phyloP scores from a whole-genome alignment of 306 rosid species.

The Quercus robur region DNA sequence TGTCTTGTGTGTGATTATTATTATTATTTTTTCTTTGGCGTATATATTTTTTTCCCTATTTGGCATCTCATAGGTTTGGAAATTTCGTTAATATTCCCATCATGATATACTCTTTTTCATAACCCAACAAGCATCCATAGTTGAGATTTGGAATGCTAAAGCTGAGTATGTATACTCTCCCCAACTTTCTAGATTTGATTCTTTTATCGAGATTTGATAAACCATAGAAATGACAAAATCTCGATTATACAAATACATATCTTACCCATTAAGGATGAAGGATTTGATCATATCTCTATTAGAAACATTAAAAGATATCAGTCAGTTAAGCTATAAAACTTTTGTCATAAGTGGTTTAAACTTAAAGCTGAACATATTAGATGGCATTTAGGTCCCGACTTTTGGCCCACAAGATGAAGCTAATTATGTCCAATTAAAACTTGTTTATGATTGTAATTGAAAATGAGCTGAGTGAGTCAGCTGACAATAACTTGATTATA shows the following conservation, averaged over 20 bases:
- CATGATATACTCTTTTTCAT: background rate
- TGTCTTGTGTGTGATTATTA: too few relatives aligned
- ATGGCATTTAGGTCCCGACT: constrained; percentile 4
- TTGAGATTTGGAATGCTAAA: background rate
- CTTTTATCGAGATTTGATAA: too few relatives aligned
- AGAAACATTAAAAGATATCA: too few relatives aligned
- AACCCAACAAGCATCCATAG: background rate
- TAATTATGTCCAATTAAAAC: background rate
- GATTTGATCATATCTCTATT: too few relatives aligned
- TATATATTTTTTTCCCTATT: too few relatives aligned
- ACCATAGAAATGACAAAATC: too few relatives aligned
- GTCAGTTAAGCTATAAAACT: rapidly evolving
- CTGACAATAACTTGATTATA: constrained; percentile 21
- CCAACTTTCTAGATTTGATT: too few relatives aligned
- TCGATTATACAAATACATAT: too few relatives aligned
- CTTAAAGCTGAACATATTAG: background rate
- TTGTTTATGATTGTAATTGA: background rate
- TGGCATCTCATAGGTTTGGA: too few relatives aligned
- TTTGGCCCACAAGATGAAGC: background rate
- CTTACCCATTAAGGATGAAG: too few relatives aligned
- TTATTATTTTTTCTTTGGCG: too few relatives aligned
- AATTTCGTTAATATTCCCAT: background rate
- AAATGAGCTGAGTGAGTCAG: constrained; percentile 25
- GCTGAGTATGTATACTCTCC: background rate
- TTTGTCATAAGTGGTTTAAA: background rate